Conservation (phyloP, 2,329 filamentous ascomycete genomes). For the Helminthosporium solani region DNA sequence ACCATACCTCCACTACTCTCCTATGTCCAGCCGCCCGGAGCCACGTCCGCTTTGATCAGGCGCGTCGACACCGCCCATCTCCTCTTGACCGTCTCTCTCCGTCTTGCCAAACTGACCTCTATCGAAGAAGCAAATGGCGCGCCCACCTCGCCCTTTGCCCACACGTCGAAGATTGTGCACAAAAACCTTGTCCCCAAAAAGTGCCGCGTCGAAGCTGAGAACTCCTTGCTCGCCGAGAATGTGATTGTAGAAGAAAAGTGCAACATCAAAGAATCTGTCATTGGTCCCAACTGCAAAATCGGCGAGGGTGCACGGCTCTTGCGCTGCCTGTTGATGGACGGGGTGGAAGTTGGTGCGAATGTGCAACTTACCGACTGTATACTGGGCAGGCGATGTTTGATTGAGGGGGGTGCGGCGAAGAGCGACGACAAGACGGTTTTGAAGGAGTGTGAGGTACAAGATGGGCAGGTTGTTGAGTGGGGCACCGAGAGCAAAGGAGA, state of each 20-base stretch:
- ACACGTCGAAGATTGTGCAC: constrained; percentile 77
- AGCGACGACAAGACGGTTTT: constrained; percentile 55
- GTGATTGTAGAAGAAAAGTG: constrained; percentile 85
- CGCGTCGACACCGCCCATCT: constrained; percentile 86
- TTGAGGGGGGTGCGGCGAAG: constrained; percentile 71
- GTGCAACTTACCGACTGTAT: constrained; percentile 87
- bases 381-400: constrained; percentile 73
- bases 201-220: constrained; percentile 77
- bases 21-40: constrained; percentile 71
- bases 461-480: constrained; percentile 78
- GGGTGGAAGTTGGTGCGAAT: constrained; percentile 78
- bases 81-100: constrained; percentile 77
- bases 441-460: constrained; percentile 89
- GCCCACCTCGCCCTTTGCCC: constrained; percentile 68
- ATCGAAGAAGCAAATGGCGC: constrained; percentile 60
- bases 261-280: constrained; percentile 88
- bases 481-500: constrained; percentile 57
- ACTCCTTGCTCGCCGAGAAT: constrained; percentile 84
- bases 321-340: constrained; percentile 92
- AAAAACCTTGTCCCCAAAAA: constrained; percentile 77
- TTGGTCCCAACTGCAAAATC: constrained; percentile 86
- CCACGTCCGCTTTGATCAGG: constrained; percentile 66
- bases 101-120: constrained; percentile 79
- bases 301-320: constrained; percentile 79
- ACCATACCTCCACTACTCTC: constrained; percentile 73